Conservation (phyloP, 495 filamentous ascomycete genomes). For the Cladorrhinum samala region DNA sequence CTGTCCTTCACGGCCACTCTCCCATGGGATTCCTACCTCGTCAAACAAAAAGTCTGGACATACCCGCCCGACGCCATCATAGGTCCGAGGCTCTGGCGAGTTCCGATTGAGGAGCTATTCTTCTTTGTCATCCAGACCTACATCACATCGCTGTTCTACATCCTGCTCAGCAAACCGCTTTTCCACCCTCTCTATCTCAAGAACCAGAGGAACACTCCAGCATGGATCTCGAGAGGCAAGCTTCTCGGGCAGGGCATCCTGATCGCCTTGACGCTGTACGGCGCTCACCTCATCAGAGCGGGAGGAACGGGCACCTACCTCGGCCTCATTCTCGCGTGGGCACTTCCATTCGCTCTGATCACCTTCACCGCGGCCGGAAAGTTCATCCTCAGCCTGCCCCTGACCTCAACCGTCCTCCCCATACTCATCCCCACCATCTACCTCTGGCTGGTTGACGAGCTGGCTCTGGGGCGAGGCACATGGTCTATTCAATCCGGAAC, state of each 20-base stretch:
- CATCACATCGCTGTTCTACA: constrained; percentile 58
- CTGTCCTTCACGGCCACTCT: constrained; percentile 56
- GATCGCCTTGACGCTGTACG: constrained; percentile 28
- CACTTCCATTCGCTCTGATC: constrained; percentile 52
- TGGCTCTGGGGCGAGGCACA: constrained; percentile 54
- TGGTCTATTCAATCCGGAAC: constrained; percentile 61
- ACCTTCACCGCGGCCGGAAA: constrained; percentile 57
- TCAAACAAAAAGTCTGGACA: constrained; percentile 58
- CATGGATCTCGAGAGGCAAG: constrained; percentile 17
- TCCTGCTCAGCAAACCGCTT: constrained; percentile 55
- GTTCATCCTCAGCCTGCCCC: constrained; percentile 52
- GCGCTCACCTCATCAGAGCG: constrained; percentile 33
- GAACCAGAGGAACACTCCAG: constrained; percentile 6
- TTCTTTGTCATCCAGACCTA: constrained; percentile 75
- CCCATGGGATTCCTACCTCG: constrained; percentile 68
- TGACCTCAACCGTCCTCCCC: constrained; percentile 44
- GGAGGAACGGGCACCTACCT: constrained; percentile 51
- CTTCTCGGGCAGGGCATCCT: constrained; percentile 40
- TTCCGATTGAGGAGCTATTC: constrained; percentile 63
- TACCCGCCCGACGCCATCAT: constrained; percentile 55
- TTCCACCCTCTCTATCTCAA: constrained; percentile 52
- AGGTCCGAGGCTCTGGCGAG: constrained; percentile 49
- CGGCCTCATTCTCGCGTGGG: constrained; percentile 63
- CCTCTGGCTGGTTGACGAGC: constrained; percentile 60
- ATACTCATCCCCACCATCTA: constrained; percentile 58